phyloP scores from a whole-genome alignment of 73 alveolate species.

The Strombidium stylifer region DNA sequence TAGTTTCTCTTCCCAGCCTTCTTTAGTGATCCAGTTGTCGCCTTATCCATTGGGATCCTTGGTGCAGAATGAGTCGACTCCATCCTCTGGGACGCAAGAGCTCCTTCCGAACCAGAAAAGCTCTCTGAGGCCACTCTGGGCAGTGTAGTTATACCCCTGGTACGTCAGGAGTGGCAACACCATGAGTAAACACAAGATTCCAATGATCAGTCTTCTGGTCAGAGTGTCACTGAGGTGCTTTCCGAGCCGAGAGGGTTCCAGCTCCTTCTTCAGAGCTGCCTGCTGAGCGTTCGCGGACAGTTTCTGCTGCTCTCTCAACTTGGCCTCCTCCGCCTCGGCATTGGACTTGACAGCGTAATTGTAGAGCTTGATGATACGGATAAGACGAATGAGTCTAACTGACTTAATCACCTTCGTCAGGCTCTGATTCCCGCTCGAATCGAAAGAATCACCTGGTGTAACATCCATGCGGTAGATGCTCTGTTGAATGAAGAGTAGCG shows the following conservation, averaged over 20 bases:
- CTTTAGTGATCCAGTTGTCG: constrained; percentile 49
- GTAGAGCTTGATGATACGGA: constrained; percentile 78
- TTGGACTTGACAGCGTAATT: constrained; percentile 73
- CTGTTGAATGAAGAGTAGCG: constrained; percentile 19
- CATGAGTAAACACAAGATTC: constrained; percentile 66
- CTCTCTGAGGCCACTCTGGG: constrained; percentile 55
- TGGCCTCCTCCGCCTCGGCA: constrained; percentile 76
- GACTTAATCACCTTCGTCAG: constrained; percentile 51
- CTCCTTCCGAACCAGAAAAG: constrained; percentile 68
- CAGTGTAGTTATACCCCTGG: constrained; percentile 36
- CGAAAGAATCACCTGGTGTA: constrained; percentile 34
- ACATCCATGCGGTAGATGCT: constrained; percentile 45
- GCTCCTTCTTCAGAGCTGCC: constrained; percentile 77
- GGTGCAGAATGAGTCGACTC: constrained; percentile 4
- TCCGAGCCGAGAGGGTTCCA: constrained; percentile 75
- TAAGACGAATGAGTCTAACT: constrained; percentile 72
- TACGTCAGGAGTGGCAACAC: constrained; percentile 65
- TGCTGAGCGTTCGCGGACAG: constrained; percentile 69
- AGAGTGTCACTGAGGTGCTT: constrained; percentile 65
- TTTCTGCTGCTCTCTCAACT: constrained; percentile 63
- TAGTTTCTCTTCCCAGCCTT: constrained; percentile 63
- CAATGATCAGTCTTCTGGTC: constrained; percentile 74
- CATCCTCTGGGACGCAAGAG: constrained; percentile 13
- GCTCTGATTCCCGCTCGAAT: constrained; percentile 14
- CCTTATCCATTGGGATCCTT: background rate